Evolutionary conservation across 306 rosid genomes (phyloP), one percentile per base, ranked within the genome.

Genomic region (Trifolium pratense): DNA sequence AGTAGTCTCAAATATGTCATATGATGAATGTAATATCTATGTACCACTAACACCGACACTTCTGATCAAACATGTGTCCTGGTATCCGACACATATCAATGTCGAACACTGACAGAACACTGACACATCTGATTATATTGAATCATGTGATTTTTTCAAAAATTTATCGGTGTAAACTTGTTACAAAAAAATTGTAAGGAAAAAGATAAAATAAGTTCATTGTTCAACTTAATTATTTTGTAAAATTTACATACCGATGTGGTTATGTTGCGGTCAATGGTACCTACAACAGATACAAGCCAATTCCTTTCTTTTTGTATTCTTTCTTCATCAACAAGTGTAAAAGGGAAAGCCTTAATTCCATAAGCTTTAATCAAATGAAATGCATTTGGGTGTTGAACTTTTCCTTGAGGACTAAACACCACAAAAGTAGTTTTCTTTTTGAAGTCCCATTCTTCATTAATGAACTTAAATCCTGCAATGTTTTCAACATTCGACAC

Each of bases 391-490:
- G 61, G 1, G 45, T 85, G 73, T 8, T 59, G 80, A 4, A 91
- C 84, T 67, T 82, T 83, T 1, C 92, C 94, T 32, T 84, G 91
- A 3, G 81, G 88, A 76, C 46, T 85, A 75, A 86, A 25, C 51
- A 81, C 80, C n/a, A 85, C 91, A 31, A 89, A 45, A 32, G 57
- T 25, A 2, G 92, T 84, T 73, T 76, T 82, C 57, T 82, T 89
- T 71, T 79, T 83, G 78, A 86, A 90, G 1, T 84, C 78, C 96
- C 91, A 89, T 23, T 85, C 83, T 49, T 87, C 88, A 42, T 76
- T 87, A 0, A 91, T 80, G 87, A 68, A 87, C 61, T 53, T 89
- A 59, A 79, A 61, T n/a, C 96, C 96, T 11, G 76, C 73, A 2
- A 76, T 51, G 7, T 64, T 17, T 16, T 79, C 70, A 6, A 65